A percentile compares a stretch with the other conserved stretches of the same genome.
phyloP scores from a whole-genome alignment of 108 stramenopile genomes.

The Pseudonitzschia delicatissima region DNA sequence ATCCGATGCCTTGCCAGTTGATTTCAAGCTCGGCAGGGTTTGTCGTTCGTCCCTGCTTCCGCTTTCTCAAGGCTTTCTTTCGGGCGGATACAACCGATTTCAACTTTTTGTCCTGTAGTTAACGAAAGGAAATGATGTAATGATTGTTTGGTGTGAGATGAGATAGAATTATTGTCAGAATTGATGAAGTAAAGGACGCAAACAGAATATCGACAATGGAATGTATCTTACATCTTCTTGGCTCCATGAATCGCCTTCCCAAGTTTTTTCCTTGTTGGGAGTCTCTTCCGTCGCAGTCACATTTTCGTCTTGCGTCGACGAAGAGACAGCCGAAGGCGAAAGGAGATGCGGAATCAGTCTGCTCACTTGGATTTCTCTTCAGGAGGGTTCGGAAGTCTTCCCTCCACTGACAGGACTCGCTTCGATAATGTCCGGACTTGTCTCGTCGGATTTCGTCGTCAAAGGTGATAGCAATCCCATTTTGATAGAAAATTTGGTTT shows the following conservation, averaged over 20 bases:
- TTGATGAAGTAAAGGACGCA: not conserved
- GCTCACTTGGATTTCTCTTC: no score
- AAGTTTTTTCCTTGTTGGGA: slow-evolving; percentile 6
- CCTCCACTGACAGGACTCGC: no score
- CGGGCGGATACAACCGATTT: slow-evolving; percentile 25
- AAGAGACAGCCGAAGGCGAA: not conserved
- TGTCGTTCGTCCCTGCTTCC: slow-evolving; percentile 5
- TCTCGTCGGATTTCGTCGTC: no score
- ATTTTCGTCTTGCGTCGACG: slow-evolving; percentile 1
- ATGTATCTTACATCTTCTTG: slow-evolving; percentile 17
- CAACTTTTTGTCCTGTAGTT: slow-evolving; percentile 30
- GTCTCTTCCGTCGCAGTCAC: not conserved
- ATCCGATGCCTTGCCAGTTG: slow-evolving; percentile 31
- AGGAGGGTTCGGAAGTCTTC: no score
- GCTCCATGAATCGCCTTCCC: slow-evolving; percentile 1
- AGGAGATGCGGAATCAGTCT: no score
- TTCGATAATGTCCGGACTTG: no score
- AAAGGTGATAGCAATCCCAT: no score
- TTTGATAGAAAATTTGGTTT: no score
- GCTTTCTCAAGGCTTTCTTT: slow-evolving; percentile 22
- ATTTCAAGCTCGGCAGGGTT: slow-evolving; percentile 4
- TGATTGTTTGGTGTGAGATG: not conserved
- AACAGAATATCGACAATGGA: not conserved
- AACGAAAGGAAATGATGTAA: not conserved
- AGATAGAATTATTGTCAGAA: not conserved